Evolutionary conservation across 805 yeast species (phyloP).

Genomic region (Saccharomyces cerevisiae): DNA sequence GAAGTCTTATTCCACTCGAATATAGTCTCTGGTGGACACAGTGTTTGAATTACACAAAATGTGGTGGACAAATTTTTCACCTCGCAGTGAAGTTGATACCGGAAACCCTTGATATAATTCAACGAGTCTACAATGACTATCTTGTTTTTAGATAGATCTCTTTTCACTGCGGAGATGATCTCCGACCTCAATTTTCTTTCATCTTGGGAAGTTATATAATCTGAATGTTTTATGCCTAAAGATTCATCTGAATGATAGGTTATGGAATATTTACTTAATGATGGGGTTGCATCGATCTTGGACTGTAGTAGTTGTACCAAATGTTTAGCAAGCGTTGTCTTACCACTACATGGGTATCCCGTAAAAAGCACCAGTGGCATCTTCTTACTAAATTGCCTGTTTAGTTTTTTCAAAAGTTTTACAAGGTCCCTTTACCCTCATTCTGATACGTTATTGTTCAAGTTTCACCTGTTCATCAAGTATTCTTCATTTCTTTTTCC

Average conservation of each 20-base stretch:
- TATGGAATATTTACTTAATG: conserved; percentile 40
- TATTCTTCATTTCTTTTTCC: background rate
- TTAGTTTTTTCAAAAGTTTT: background rate
- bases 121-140: conserved; percentile 81
- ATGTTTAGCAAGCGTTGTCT: conserved; percentile 61
- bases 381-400: background rate
- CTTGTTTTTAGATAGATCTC: conserved; percentile 59
- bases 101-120: conserved; percentile 87
- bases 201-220: conserved; percentile 60
- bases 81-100: conserved; percentile 91
- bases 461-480: background rate
- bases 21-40: conserved; percentile 58
- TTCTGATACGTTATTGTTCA: background rate
- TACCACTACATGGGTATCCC: conserved; percentile 83
- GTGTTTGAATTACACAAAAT: conserved; percentile 72
- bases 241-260: conserved; percentile 70
- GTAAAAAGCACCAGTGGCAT: conserved; percentile 85
- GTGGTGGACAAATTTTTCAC: conserved; percentile 78
- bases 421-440: background rate
- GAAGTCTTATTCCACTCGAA: conserved; percentile 46
- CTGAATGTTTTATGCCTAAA: conserved; percentile 59
- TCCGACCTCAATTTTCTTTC: conserved; percentile 80
- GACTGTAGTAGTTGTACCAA: conserved; percentile 42
- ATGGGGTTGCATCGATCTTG: conserved; percentile 38
- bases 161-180: conserved; percentile 82